Base-by-base conservation (phyloP, 805 yeast species). In the Kuraishia cidri region DNA sequence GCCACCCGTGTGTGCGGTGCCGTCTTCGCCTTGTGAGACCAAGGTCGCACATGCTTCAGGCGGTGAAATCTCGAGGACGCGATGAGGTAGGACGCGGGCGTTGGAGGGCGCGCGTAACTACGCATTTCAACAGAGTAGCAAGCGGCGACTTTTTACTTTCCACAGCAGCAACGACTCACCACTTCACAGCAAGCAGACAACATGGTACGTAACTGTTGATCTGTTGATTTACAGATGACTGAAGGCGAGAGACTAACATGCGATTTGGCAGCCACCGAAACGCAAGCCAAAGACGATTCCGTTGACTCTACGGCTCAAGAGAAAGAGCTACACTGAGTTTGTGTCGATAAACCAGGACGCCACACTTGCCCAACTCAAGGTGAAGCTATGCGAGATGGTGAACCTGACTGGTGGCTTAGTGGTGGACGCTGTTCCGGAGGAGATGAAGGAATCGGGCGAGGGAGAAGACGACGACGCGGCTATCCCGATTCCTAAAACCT, bases 361-460 rank as follows among this genome's bases (percentile, higher is more conserved):
- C 3, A 48, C 52, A 3, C 36, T 50, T 8, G 29, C 33, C 1
- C 51, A 45, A 2, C 34, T 62, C 14, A 56, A 57, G 32, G 34
- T 38, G 3, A 34, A 46, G 13, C 52, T 75, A 16, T 48, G 51
- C 2, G 43, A 46, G 5, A 60, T 65, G 17, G 60, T 75, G 17
- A 61, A 64, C 35, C 39, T 51, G 3, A 58, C 72, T 0, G 80
- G 80, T 2, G 80, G 80, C 0, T 44, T 69, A 24, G 41, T 35
- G n/a, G 34, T 44, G 4, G 43, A 50, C 22, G 47, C 44, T 26
- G 34, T 33, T 4, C 46, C 64, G 1, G 48, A 41, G 3, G 50
- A 52, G 4, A 45, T 49, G 15, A 56, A 46, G 7, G 56, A 39
- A 4, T 47, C 36, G 3, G 41, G 36, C 3, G 58, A 52, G 31